Evolutionary conservation across 2,329 filamentous ascomycete genomes (phyloP).

Genomic region (Exophiala mesophila): DNA sequence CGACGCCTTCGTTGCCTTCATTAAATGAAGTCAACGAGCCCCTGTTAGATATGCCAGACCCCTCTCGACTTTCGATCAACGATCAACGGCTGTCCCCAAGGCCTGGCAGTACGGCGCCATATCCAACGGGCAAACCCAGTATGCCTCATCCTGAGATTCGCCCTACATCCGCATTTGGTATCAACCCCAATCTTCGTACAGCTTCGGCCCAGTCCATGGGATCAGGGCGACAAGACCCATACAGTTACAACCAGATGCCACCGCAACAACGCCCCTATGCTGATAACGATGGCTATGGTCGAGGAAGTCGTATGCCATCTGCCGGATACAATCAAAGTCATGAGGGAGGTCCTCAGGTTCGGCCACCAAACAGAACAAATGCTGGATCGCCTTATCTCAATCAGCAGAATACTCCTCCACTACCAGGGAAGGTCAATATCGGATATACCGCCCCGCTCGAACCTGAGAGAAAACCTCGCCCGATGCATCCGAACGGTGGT

Average conservation of each 20-base stretch:
- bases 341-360: slow-evolving; percentile 10
- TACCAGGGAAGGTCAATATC: slow-evolving; percentile 40
- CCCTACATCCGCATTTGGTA: slow-evolving; percentile 44
- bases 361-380: slow-evolving; percentile 29
- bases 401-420: slow-evolving; percentile 26
- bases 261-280: slow-evolving; percentile 23
- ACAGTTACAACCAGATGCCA: slow-evolving; percentile 11
- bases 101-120: slow-evolving; percentile 34
- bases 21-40: slow-evolving; percentile 31
- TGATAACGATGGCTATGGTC: slow-evolving; percentile 10
- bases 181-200: slow-evolving; percentile 45
- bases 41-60: slow-evolving; percentile 46
- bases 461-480: slow-evolving; percentile 16
- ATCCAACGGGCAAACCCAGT: slow-evolving; percentile 35
- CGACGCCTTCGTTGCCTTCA: slow-evolving; percentile 40
- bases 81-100: slow-evolving; percentile 28
- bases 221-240: slow-evolving; percentile 22
- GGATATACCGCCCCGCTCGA: slow-evolving; percentile 46
- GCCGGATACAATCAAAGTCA: slow-evolving; percentile 9
- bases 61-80: slow-evolving; percentile 37
- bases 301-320: slow-evolving; percentile 16
- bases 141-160: slow-evolving; percentile 36
- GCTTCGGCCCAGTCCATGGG: slow-evolving; percentile 30
- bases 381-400: slow-evolving; percentile 22
- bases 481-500: slow-evolving; percentile 8